These are phyloP conservation scores for Coemansia erecta DNA, from an alignment of 192 early-diverging fungal species.

Conservation along the genomic window DNA sequence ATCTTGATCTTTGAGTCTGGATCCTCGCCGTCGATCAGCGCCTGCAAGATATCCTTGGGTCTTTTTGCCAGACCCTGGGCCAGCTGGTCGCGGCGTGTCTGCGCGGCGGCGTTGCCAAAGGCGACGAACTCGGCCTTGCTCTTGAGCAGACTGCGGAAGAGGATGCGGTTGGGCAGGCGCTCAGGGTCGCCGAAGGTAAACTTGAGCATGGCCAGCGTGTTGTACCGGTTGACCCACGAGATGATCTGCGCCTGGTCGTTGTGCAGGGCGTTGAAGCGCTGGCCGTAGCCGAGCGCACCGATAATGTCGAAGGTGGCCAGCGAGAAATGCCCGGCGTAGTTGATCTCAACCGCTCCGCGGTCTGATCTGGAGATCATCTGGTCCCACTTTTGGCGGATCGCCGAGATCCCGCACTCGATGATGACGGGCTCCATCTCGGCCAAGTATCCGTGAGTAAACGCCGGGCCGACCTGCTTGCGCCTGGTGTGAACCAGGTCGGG, in stretches of 20 bases:
- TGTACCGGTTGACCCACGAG: conserved; percentile 20
- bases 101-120: conserved; percentile 10
- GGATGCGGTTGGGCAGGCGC: conserved; percentile 12
- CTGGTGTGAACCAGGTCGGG: conserved; percentile 4
- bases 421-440: conserved; percentile 34
- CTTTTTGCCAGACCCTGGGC: conserved; percentile 10
- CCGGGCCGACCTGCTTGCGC: conserved; percentile 11
- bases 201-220: conserved; percentile 5
- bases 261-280: conserved; percentile 28
- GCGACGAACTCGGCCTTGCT: conserved; percentile 24
- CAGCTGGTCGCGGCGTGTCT: conserved; percentile 11
- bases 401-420: conserved; percentile 21
- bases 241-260: conserved; percentile 18
- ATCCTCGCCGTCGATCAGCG: conserved; percentile 40
- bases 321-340: conserved; percentile 25
- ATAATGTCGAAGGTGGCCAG: conserved; percentile 31
- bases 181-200: background rate
- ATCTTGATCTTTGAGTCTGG: conserved; percentile 35
- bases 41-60: conserved; percentile 47
- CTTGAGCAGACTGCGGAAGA: conserved; percentile 8
- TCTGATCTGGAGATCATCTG: background rate
- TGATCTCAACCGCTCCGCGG: background rate
- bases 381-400: conserved; percentile 35
- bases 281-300: conserved; percentile 32
- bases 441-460: conserved; percentile 1